Evolutionary conservation across 2,329 filamentous ascomycete species (phyloP).

Genomic region (Whalleya microplaca): DNA sequence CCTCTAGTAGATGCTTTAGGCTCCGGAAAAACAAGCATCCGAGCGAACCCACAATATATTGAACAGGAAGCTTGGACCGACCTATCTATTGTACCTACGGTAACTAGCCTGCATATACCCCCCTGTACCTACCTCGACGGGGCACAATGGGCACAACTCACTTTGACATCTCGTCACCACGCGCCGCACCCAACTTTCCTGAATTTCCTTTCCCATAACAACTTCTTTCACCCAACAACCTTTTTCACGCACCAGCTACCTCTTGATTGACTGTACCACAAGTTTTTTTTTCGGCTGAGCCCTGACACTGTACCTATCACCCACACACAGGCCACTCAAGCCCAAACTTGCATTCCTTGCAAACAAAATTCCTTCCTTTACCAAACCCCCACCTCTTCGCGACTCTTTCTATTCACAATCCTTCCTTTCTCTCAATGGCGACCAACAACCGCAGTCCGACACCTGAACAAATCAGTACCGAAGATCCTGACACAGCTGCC

Average conservation of each 20-base stretch:
- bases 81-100: too few relatives aligned
- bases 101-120: slow-evolving; percentile 1
- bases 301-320: too few relatives aligned
- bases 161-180: slow-evolving; percentile 22
- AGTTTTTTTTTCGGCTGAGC: too few relatives aligned
- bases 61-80: slow-evolving; percentile 2
- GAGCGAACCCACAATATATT: slow-evolving; percentile 16
- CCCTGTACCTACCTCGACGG: not conserved
- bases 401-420: slow-evolving; percentile 2
- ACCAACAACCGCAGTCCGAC: slow-evolving; percentile 34
- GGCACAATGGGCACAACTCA: slow-evolving; percentile 16
- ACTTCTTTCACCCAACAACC: slow-evolving; percentile 1
- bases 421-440: slow-evolving; percentile 26
- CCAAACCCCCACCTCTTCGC: not conserved
- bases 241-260: not conserved
- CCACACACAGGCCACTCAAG: too few relatives aligned
- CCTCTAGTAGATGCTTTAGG: not conserved
- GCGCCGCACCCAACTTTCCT: slow-evolving; percentile 17
- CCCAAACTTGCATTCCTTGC: not conserved
- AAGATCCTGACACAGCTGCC: slow-evolving; percentile 67
- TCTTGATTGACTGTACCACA: too few relatives aligned
- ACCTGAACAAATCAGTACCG: slow-evolving; percentile 35
- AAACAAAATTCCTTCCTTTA: not conserved
- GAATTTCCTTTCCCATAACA: not conserved
- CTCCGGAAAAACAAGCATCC: too few relatives aligned